Percentiles rank a stretch among this genome's conserved stretches.
phyloP scores from a whole-genome alignment of 768 basidiomycete species.

The Suillus discolor region DNA sequence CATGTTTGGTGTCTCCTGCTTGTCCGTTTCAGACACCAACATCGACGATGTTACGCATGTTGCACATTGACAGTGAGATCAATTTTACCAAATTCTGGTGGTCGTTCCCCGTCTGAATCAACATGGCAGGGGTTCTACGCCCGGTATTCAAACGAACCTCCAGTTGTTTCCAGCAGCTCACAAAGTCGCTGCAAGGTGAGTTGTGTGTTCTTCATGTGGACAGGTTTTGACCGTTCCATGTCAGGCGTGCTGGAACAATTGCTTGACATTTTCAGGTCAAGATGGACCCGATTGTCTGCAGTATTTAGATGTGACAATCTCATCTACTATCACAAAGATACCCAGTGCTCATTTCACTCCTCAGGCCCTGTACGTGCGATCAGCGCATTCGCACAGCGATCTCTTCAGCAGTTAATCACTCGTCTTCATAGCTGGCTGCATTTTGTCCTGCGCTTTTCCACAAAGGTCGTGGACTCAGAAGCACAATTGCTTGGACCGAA shows the following conservation, averaged over 20 bases:
- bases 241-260: not conserved
- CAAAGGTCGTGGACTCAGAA: not conserved
- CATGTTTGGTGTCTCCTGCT: conserved; percentile 2
- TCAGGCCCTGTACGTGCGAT: not conserved
- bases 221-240: not conserved
- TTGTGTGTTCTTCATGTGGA: not conserved
- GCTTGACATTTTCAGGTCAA: not conserved
- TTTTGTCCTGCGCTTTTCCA: not conserved
- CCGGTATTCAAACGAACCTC: not conserved
- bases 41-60: not conserved
- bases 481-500: not conserved
- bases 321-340: not conserved
- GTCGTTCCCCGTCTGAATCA: not conserved
- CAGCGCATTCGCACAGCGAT: not conserved
- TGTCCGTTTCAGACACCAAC: conserved; percentile 11
- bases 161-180: not conserved
- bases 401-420: not conserved
- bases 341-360: not conserved
- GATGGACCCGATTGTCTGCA: not conserved
- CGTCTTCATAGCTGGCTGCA: not conserved
- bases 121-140: not conserved
- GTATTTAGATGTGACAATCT: not conserved
- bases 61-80: not conserved
- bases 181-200: not conserved
- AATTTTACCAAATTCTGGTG: not conserved